Base-by-base conservation (phyloP, 306 rosid genomes). In the Comarum palustre region DNA sequence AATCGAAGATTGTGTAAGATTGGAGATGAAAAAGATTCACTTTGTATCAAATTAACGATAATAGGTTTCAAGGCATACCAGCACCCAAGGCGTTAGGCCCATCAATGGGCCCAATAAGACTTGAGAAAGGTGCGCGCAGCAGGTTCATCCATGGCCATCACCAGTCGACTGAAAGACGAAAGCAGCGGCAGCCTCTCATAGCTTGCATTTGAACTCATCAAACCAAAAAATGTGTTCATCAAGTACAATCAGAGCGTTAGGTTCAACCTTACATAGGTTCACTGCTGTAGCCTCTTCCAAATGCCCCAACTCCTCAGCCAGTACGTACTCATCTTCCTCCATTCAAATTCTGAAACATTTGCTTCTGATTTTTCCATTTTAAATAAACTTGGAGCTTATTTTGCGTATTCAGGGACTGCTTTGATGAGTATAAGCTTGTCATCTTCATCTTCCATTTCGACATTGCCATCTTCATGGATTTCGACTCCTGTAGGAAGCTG, bases 361-460 rank as follows among this genome's bases (percentile, higher is more conserved):
- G 59, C 2, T 51, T 59, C 38, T 58, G 54, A 2, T 60, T 2
- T 68, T 63, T n/a, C 60, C 59, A 11, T 27, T 34, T 39, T 63
- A 75, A 68, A 19, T 81, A 71, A 69, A 58, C 73, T 10, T 75
- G 66, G 42, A 42, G 57, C 52, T 54, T 15, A 10, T 19, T 76
- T 58, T 76, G 13, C 42, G 75, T 29, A 71, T 80, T 68, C 90
- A 90, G 98, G 95, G 74, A 80, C 68, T 68, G 50, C 16, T 50
- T 78, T 82, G n/a, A 73, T 69, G 31, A 25, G 70, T 48, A 76
- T 64, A 69, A 68, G 72, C 74, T 82, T 85, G 16, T 77, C 84
- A 19, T 80, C 82, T 48, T 62, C 72, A 2, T 73, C 85, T 31
- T 52, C 83, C 41, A 43, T 75, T 66, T 73, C 81, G 2, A 31